Conservation (phyloP, 345 rosid species). For the Citrus hindsii region DNA sequence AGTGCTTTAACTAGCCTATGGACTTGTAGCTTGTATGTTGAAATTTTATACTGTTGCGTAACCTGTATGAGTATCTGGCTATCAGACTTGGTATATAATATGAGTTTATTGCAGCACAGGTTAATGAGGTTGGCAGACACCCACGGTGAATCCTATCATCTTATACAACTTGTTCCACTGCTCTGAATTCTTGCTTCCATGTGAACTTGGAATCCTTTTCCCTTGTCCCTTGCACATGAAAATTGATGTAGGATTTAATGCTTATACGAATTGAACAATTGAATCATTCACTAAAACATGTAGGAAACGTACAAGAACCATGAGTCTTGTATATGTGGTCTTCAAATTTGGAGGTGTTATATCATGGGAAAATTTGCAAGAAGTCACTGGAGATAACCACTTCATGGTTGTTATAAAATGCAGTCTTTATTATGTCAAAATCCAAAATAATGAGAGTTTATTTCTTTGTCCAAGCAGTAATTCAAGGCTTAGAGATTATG, state of each 20-base stretch:
- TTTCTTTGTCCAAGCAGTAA: conserved; percentile 25
- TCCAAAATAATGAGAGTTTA: neutral
- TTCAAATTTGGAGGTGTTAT: neutral
- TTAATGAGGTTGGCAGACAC: neutral
- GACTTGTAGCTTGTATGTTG: neutral
- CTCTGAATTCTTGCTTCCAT: neutral
- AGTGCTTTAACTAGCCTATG: neutral
- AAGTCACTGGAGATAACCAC: neutral
- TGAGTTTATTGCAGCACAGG: neutral
- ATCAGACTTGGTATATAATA: neutral
- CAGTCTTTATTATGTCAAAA: neutral
- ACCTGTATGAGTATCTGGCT: neutral
- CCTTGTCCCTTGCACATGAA: neutral
- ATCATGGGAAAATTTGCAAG: neutral
- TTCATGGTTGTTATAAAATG: neutral
- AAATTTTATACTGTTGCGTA: neutral
- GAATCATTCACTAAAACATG: neutral
- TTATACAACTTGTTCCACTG: neutral
- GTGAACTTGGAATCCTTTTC: neutral
- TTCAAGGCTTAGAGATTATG: conserved; percentile 22
- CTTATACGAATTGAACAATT: neutral
- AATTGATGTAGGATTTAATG: neutral
- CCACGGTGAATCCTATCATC: neutral
- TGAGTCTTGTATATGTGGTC: neutral
- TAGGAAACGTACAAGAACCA: neutral